Evolutionary conservation across 306 rosid species (phyloP).

Genomic region (Psophocarpus tetragonolobus): DNA sequence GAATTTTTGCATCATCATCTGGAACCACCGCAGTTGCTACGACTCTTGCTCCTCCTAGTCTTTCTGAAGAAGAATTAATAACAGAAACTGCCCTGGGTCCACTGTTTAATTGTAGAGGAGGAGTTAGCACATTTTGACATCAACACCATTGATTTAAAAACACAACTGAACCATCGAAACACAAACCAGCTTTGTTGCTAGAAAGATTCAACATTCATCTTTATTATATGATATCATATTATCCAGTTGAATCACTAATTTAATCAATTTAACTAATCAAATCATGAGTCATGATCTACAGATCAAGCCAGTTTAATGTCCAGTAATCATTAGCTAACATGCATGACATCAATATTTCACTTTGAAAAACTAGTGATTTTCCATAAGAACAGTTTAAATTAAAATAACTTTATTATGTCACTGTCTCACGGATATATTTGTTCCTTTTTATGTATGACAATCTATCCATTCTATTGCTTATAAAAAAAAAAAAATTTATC

Average conservation of each 20-base stretch:
- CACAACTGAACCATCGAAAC: background rate
- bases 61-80: conserved; percentile 74
- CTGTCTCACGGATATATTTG: too few relatives aligned
- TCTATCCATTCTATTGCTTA: background rate
- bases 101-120: conserved; percentile 44
- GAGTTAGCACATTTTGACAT: conserved; percentile 25
- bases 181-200: background rate
- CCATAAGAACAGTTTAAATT: conserved; percentile 1
- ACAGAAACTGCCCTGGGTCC: conserved; percentile 96
- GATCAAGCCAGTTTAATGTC: background rate
- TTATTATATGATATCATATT: background rate
- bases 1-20: conserved; percentile 72
- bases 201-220: background rate
- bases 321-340: conserved; percentile 1
- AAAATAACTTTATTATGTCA: conserved; percentile 5
- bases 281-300: conserved; percentile 9
- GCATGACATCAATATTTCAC: conserved; percentile 16
- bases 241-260: background rate
- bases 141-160: conserved; percentile 4
- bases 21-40: conserved; percentile 74
- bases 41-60: conserved; percentile 82
- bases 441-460: background rate
- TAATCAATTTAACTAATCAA: conserved; percentile 12
- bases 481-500: too few relatives aligned
- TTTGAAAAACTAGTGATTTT: conserved; percentile 3